Evolutionary conservation across 495 filamentous ascomycete genomes (phyloP).

Genomic region (Penicillium nucicola): DNA sequence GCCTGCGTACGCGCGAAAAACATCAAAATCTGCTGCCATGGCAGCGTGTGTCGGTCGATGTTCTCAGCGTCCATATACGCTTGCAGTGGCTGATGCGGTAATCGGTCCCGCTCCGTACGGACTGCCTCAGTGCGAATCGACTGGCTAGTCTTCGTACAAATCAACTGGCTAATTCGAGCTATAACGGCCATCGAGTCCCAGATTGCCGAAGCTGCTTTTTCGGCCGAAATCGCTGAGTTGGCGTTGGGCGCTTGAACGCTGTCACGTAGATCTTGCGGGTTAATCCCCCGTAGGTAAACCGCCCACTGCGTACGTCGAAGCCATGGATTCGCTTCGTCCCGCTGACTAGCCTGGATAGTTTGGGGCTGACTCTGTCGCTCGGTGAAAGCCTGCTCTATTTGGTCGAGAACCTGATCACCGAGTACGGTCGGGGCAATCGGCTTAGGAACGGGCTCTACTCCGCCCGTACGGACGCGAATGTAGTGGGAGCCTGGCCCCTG

Average conservation of each 20-base stretch:
- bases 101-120: not conserved
- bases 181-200: constrained; percentile 1
- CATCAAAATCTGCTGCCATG: constrained; percentile 12
- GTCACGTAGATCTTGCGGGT: not conserved
- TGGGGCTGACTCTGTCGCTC: not conserved
- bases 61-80: constrained; percentile 10
- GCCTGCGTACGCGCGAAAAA: constrained; percentile 13
- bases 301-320: constrained; percentile 11
- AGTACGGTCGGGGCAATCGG: not conserved
- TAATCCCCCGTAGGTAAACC: not conserved
- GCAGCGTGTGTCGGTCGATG: constrained; percentile 3
- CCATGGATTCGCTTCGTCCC: constrained; percentile 9
- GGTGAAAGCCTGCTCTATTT: not conserved
- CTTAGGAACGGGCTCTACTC: not conserved
- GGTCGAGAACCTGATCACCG: not conserved
- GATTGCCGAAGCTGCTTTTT: not conserved
- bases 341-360: not conserved
- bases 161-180: constrained; percentile 5
- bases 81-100: not conserved
- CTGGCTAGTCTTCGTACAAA: not conserved
- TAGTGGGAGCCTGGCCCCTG: not conserved
- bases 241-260: too few relatives aligned
- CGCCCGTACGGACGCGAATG: not conserved
- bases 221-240: too few relatives aligned
- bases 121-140: constrained; percentile 1